These are phyloP conservation scores for Talaromyces stipitatus DNA, from an alignment of 495 filamentous ascomycete genomes.

Conservation along the genomic window DNA sequence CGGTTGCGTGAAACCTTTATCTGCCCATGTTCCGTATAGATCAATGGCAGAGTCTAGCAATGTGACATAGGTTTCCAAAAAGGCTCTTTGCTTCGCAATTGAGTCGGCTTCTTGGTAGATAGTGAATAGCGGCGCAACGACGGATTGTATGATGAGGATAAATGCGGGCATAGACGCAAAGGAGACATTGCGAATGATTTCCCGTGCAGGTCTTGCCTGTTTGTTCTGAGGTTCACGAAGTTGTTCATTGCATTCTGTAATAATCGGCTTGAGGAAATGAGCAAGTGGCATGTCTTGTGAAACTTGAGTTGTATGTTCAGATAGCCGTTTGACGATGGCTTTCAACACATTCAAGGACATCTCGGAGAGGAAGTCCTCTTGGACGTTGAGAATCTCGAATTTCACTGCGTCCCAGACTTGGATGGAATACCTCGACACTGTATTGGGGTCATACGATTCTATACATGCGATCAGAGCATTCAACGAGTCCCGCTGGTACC, in stretches of 20 bases:
- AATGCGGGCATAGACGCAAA: conserved; percentile 48
- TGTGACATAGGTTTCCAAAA: conserved; percentile 55
- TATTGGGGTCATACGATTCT: conserved; percentile 50
- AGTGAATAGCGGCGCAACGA: conserved; percentile 52
- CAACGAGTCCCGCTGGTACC: conserved; percentile 56
- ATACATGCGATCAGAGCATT: conserved; percentile 58
- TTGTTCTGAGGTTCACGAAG: conserved; percentile 70
- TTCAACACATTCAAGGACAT: conserved; percentile 48
- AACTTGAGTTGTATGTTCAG: conserved; percentile 40
- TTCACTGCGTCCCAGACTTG: conserved; percentile 69
- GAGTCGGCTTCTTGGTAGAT: conserved; percentile 58
- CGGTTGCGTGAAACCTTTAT: conserved; percentile 21
- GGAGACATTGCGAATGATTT: conserved; percentile 52
- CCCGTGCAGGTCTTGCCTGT: conserved; percentile 61
- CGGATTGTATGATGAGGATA: conserved; percentile 44
- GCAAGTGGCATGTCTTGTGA: conserved; percentile 47
- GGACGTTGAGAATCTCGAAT: conserved; percentile 67
- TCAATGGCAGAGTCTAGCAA: conserved; percentile 49
- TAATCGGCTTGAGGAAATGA: conserved; percentile 54
- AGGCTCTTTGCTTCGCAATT: conserved; percentile 58
- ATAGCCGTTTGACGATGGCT: conserved; percentile 50
- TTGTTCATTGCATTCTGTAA: conserved; percentile 64
- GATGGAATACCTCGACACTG: conserved; percentile 59
- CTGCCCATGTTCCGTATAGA: conserved; percentile 52
- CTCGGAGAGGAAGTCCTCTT: conserved; percentile 63